Evolutionary conservation across 2,329 filamentous ascomycete species (phyloP).

Genomic region (Xylogone sp.): DNA sequence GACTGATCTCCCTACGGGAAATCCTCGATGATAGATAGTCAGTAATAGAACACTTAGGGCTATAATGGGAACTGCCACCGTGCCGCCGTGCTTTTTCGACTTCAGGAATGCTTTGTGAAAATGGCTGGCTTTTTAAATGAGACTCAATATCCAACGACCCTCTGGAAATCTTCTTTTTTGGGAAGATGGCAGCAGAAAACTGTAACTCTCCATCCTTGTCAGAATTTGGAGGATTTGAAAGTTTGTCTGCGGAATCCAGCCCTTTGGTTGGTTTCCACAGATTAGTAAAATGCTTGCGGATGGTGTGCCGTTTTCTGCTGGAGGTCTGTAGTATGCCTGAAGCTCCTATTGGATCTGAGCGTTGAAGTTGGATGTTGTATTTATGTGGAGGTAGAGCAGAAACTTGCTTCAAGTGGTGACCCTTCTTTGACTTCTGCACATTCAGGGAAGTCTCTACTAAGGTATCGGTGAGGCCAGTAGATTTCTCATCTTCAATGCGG

Average conservation of each 20-base stretch:
- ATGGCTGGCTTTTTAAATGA: not conserved
- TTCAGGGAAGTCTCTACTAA: not conserved
- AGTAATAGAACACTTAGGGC: not conserved
- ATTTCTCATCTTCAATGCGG: not conserved
- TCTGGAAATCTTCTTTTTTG: not conserved
- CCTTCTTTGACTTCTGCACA: not conserved
- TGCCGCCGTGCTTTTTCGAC: not conserved
- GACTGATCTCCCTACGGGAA: not conserved
- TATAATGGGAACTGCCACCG: not conserved
- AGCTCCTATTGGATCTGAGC: not conserved
- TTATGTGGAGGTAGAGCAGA: not conserved
- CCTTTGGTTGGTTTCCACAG: not conserved
- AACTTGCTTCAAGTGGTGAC: not conserved
- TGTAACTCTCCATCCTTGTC: not conserved
- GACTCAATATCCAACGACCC: not conserved
- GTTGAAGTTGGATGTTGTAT: not conserved
- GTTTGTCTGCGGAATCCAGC: not conserved
- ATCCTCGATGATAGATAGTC: not conserved
- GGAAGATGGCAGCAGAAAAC: not conserved
- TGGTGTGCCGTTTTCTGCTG: not conserved
- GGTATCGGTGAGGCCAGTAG: not conserved
- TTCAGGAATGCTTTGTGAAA: not conserved
- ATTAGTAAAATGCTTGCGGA: not conserved
- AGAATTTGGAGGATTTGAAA: not conserved
- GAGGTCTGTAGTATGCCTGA: not conserved